Base-by-base conservation (phyloP, 2,329 filamentous ascomycete genomes). In the Pezicula rhizophila region DNA sequence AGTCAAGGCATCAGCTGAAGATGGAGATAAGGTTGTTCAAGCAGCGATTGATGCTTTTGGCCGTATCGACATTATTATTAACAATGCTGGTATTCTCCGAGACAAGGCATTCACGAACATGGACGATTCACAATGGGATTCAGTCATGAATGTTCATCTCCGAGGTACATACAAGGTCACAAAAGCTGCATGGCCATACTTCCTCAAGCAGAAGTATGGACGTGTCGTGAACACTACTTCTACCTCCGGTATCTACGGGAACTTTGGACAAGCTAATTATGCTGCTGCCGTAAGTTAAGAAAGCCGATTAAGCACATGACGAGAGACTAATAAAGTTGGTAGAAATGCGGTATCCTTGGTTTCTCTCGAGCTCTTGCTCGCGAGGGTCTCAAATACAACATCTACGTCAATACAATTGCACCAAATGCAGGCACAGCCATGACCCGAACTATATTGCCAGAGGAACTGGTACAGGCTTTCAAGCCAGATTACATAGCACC, bases 51-150 rank as follows among this genome's bases (percentile, higher is more conserved):
- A 97, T 65, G 84, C 86, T 37, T 97, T 87, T 67, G 93, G 93
- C 61, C 88, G 93, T 61, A 80, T 99, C 61, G 93, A 99, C 66
- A 91, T 99, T 55, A 71, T 99, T 56, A 79, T 99, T 75, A 99
- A 99, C 82, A 99, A 99, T 65, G 93, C 93, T 46, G 93, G 93
- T 64, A 99, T 99, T 60, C 82, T 99, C 47, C 85, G 93, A 43
- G 93, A 99, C 77, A 97, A 96, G 82, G 91, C 93, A 37, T 99
- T 99, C 69, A 79, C 78, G 70, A 97, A 97, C 77, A 96, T 99
- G 92, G 88, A 91, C 52, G 93, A 99, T 66, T 85, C 82, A 64
- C 79, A 90, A 63, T 99, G 93, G 91, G 84, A 96, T 62, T 80
- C 88, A 49, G 91, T 99, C 62, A 71, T 97, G 72, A 87, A 90